Base-by-base conservation (phyloP, 2,329 filamentous ascomycete species). In the Ophiocordyceps camponoti-rufipedis region DNA sequence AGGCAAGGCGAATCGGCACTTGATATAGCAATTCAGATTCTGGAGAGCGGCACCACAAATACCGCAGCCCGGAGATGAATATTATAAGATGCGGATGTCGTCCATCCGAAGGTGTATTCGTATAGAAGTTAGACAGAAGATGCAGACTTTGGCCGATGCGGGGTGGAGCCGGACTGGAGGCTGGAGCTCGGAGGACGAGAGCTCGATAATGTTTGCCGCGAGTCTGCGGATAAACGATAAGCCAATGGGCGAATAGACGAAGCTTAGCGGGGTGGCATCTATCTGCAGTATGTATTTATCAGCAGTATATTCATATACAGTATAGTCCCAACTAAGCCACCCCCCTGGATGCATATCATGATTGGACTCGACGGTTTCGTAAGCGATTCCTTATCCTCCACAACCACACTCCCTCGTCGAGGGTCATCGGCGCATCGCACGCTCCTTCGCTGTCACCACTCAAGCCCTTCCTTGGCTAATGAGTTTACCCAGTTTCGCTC, bases 91-190 rank as follows among this genome's bases (percentile, higher is more conserved):
- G 12, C 12, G 29, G 16, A 18, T n/a, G 35, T 18, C n/a, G 35
- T 39, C 35, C 35, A 39, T 39, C n/a, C 35, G 35, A 39, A 39
- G 35, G 10, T 38, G 35, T 38, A n/a, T n/a, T 14, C 12, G 12
- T 35, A 38, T 6, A n/a, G 2, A 39, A n/a, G 16, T 39, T n/a
- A 39, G 35, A n/a, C 16, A 13, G 33, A 33, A 33, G 42, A 28
- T 44, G 29, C 43, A 44, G 19, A 44, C 43, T 44, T 44, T 44
- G 19, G 43, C 5, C 32, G 28, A 43, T 35, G 42, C 42, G 42
- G 42, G 42, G 42, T 33, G 42, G 28, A 29, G 29, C 16, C 11
- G 16, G 19, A 18, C 38, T 40, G 38, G 12, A 23, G 38, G 9
- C 18, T 16, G n/a, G 10, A 40, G 16, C 18, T 23, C 18, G 7